phyloP scores from a whole-genome alignment of 1,139 yeast genomes.

The Kluyveromyces sp. region DNA sequence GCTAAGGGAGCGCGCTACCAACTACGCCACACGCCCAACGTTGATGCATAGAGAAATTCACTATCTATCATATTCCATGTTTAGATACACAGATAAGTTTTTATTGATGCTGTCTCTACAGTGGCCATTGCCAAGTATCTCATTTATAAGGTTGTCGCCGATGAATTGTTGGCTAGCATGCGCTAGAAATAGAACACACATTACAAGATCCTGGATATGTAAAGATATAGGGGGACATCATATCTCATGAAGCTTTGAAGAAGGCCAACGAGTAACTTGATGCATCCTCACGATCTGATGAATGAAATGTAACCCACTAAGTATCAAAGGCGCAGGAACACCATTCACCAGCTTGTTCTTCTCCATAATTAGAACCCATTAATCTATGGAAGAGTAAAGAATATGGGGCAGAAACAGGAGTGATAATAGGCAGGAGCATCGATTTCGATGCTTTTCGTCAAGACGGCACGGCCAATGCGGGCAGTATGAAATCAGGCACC shows the following conservation, averaged over 20 bases:
- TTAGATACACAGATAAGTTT: too few species aligned
- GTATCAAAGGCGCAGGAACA: constrained; percentile 25
- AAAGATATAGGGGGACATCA: constrained; percentile 17
- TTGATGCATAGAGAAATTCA: too few species aligned
- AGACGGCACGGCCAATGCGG: too few species aligned
- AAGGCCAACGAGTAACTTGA: constrained; percentile 10
- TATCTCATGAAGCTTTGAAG: constrained; percentile 10
- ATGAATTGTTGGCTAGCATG: too few species aligned
- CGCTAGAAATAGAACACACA: too few species aligned
- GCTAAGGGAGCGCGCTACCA: constrained; percentile 83
- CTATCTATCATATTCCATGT: too few species aligned
- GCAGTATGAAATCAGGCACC: neutral
- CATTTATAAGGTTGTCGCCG: too few species aligned
- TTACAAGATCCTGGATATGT: too few species aligned
- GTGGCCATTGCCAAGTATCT: too few species aligned
- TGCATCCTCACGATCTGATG: constrained; percentile 25
- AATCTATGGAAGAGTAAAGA: constrained; percentile 44
- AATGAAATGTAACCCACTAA: constrained; percentile 15
- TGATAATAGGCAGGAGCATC: constrained; percentile 13
- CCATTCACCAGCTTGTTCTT: constrained; percentile 46
- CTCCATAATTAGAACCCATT: constrained; percentile 66
- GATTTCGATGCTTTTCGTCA: too few species aligned
- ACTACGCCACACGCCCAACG: constrained; percentile 80
- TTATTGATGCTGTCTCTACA: too few species aligned
- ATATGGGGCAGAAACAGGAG: constrained; percentile 75